Evolutionary conservation across 345 rosid genomes (phyloP).

Genomic region (Heritiera littoralis): DNA sequence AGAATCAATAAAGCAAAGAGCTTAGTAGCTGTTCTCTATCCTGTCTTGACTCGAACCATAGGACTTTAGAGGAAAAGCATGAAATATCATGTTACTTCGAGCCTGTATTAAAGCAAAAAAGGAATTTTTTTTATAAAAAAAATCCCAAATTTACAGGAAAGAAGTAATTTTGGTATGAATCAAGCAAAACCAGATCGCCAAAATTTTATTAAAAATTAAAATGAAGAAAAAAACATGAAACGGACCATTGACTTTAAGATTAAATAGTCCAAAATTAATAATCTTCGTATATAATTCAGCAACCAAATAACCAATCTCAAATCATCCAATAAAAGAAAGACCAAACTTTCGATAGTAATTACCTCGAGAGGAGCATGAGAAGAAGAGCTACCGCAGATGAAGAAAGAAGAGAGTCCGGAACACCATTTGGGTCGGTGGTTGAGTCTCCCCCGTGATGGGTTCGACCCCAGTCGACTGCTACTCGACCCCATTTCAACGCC

Average conservation of each 20-base stretch:
- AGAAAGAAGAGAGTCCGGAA: slow-evolving; percentile 37
- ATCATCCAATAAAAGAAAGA: background rate
- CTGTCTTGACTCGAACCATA: background rate
- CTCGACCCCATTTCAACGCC: slow-evolving; percentile 49
- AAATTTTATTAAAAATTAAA: background rate
- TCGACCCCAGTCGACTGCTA: slow-evolving; percentile 45
- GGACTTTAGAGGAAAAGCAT: background rate
- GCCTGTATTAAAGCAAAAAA: background rate
- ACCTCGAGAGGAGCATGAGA: slow-evolving; percentile 51
- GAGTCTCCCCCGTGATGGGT: slow-evolving; percentile 29
- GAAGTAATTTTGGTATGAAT: background rate
- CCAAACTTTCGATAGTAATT: background rate
- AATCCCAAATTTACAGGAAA: background rate
- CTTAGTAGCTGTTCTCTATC: background rate
- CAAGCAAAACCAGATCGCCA: background rate
- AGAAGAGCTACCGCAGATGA: slow-evolving; percentile 55
- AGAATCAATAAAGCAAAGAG: background rate
- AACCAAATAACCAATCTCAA: background rate
- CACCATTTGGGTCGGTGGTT: slow-evolving; percentile 37
- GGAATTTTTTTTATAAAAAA: too few relatives aligned
- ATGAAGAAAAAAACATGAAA: background rate
- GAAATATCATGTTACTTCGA: background rate
- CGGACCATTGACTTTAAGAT: background rate
- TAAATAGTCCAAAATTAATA: background rate
- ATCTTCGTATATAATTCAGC: background rate